A percentile compares a stretch with the other conserved stretches of the same genome.
phyloP scores from a whole-genome alignment of 768 basidiomycete genomes.

The Dictyophora rubrovolvata region DNA sequence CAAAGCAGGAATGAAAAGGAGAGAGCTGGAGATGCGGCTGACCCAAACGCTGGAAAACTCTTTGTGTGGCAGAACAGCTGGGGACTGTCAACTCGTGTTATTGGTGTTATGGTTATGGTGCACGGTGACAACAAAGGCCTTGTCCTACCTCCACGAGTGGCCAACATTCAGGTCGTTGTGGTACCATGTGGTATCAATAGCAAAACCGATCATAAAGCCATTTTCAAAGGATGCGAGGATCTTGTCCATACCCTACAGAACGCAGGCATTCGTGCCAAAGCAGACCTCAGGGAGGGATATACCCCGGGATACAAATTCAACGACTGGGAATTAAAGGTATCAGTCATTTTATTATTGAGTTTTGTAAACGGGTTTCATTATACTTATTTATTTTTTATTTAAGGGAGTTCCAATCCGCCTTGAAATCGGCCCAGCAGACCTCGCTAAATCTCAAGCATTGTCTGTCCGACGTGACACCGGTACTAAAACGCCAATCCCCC shows the following conservation, averaged over 20 bases:
- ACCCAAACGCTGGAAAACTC: conserved; percentile 51
- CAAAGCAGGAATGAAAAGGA: conserved; percentile 11
- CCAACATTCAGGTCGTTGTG: conserved; percentile 81
- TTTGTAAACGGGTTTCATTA: neutral
- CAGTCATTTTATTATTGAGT: conserved; percentile 8
- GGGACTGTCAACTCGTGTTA: conserved; percentile 92
- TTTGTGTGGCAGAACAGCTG: conserved; percentile 98
- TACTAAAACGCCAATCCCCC: conserved; percentile 45
- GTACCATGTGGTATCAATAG: conserved; percentile 94
- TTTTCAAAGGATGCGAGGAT: conserved; percentile 70
- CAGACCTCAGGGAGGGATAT: conserved; percentile 89
- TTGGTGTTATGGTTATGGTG: conserved; percentile 99
- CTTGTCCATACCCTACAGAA: conserved; percentile 66
- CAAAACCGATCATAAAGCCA: conserved; percentile 58
- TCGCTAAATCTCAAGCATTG: conserved; percentile 71
- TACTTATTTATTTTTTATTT: neutral
- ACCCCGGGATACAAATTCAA: conserved; percentile 99
- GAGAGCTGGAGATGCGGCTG: conserved; percentile 17
- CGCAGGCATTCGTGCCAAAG: conserved; percentile 71
- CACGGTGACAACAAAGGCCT: conserved; percentile 97
- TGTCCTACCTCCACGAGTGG: conserved; percentile 94
- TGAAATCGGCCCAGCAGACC: conserved; percentile 91
- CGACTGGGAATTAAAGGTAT: conserved; percentile 96
- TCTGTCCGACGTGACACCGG: conserved; percentile 76
- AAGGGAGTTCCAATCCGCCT: conserved; percentile 95